Base-by-base conservation (phyloP, 768 basidiomycete species). In the Strobilomyces dryophilus region DNA sequence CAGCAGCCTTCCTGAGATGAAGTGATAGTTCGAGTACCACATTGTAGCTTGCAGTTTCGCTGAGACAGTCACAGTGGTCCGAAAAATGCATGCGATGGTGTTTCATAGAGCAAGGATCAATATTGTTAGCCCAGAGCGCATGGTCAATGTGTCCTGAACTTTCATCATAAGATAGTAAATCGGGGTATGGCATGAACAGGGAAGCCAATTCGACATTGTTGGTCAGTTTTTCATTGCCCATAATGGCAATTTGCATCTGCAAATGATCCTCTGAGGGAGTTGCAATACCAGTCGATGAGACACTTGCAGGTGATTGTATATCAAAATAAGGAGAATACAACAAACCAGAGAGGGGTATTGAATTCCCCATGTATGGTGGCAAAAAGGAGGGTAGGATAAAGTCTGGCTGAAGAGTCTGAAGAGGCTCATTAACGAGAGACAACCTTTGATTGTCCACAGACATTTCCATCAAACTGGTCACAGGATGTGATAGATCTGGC, bases 21-120 rank as follows among this genome's bases (percentile, higher is more conserved):
- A 85, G 69, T 3, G 83, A 85, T 18, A 87, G 71, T 59, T 87
- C 84, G 12, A 86, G 74, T 20, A 84, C 71, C n/a, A 76, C 77
- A 49, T 71, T 79, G 61, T 86, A 85, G 58, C 71, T 78, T 18
- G 72, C 60, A 8, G 74, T 60, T 54, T 85, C 84, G 49, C 76
- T 72, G 26, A 85, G 71, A 61, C 84, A 87, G 5, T 76, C 79
- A 56, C 84, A 86, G 47, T 81, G 78, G 14, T 57, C 74, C 32
- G 57, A 36, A 48, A 48, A 39, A 7, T 49, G 56, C 5, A 53
- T 48, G 7, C 53, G 46, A 32, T 53, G 55, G 27, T 58, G 56
- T 47, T 60, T 65, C 40, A 56, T 46, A 32, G 53, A 26, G 40
- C 18, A 31, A 21, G 56, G 24, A 8, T 60, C 49, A 37, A 53